Evolutionary conservation across 768 basidiomycete genomes (phyloP), one percentile per base, ranked within the genome.

Genomic region (Cystobasidium tubakii): DNA sequence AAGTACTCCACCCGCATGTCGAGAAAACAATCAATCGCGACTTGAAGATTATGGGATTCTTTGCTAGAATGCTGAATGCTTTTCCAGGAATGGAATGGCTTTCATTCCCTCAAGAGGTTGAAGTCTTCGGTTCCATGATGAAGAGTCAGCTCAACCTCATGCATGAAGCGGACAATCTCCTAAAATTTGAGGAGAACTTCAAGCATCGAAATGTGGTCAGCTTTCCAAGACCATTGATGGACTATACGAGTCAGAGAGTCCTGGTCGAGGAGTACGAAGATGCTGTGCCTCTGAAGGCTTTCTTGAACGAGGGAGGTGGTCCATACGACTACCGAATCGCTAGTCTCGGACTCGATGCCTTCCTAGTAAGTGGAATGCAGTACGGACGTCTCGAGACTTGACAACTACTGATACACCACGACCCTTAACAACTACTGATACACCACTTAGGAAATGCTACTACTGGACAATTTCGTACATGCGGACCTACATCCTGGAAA

Each of bases 391-490:
- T n/a, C n/a, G n/a, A n/a, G n/a, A n/a, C n/a, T n/a, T n/a, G n/a
- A n/a, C n/a, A n/a, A n/a, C n/a, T n/a, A n/a, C n/a, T n/a, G n/a
- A n/a, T n/a, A n/a, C n/a, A n/a, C n/a, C n/a, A n/a, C n/a, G n/a
- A n/a, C n/a, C n/a, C n/a, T n/a, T n/a, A n/a, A n/a, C n/a, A n/a
- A n/a, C n/a, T n/a, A n/a, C n/a, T n/a, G n/a, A n/a, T n/a, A n/a
- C 46, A 50, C 21, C 46, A 17, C 21, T n/a, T 17, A 97, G 92
- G 92, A 97, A 82, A 99, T 99, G 96, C 87, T 99, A 23, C 84
- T 99, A 0, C 84, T 99, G 55, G 96, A 99, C 82, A 98, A 99
- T 81, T 99, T 96, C 81, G 92, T 95, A 12, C 96, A 98, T 77
- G 80, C 83, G 23, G 83, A 83, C 76, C 78, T 83, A 15, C 83